Percentiles rank a stretch among this genome's conserved stretches.
phyloP scores from a whole-genome alignment of 129 eudicot genomes.

The Flaveria ramosissima region DNA sequence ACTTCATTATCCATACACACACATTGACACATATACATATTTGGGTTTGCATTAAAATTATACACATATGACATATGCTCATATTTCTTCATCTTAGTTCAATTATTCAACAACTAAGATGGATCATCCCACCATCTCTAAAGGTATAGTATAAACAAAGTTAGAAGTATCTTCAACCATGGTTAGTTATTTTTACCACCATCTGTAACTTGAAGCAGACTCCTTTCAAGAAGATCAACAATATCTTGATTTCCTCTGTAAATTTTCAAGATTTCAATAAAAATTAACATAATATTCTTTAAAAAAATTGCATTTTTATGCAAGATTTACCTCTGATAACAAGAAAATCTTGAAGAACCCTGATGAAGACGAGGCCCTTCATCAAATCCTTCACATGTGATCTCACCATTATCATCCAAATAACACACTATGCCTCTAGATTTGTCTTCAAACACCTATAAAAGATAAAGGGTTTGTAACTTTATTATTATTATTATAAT shows the following conservation, averaged over 20 bases:
- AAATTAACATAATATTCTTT: neutral
- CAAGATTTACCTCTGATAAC: slow-evolving; percentile 38
- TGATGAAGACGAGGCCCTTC: slow-evolving; percentile 80
- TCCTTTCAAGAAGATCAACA: slow-evolving; percentile 38
- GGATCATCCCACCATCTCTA: slow-evolving; percentile 19
- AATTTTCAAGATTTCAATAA: neutral
- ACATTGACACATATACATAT: slow-evolving; percentile 9
- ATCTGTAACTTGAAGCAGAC: slow-evolving; percentile 41
- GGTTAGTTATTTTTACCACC: slow-evolving; percentile 31
- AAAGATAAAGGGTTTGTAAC: neutral
- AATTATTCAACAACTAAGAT: slow-evolving; percentile 30
- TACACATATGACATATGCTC: slow-evolving; percentile 10
- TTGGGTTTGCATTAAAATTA: slow-evolving; percentile 7
- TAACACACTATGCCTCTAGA: slow-evolving; percentile 71
- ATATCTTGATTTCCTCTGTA: slow-evolving; percentile 38
- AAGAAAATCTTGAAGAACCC: slow-evolving; percentile 36
- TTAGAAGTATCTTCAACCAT: slow-evolving; percentile 21
- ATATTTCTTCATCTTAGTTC: slow-evolving; percentile 23
- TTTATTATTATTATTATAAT: neutral
- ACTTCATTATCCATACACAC: slow-evolving; percentile 12
- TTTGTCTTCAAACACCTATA: slow-evolving; percentile 71
- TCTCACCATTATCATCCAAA: slow-evolving; percentile 70
- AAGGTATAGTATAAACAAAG: neutral
- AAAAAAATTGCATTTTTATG: neutral
- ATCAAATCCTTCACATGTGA: slow-evolving; percentile 80